Conservation (phyloP, 495 filamentous ascomycete genomes). For the Tuber calosporum region DNA sequence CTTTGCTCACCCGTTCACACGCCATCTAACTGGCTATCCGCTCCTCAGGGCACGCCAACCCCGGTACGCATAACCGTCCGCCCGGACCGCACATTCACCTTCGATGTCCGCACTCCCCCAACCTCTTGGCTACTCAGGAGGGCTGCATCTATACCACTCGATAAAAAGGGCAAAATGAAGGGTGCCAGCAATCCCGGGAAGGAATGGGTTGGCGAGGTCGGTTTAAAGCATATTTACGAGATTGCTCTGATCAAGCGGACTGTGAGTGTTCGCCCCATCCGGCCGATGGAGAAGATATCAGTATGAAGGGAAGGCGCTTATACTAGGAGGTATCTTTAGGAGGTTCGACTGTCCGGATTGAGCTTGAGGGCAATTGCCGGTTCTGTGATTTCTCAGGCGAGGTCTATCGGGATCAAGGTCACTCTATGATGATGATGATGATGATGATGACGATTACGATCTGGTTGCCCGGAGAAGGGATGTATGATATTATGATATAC, state of each 20-base stretch:
- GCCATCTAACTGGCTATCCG: not conserved
- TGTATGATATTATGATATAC: not conserved
- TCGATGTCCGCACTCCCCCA: conserved; percentile 86
- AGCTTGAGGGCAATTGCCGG: conserved; percentile 73
- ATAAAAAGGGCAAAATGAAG: conserved; percentile 67
- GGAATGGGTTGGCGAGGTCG: conserved; percentile 70
- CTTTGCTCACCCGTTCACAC: not conserved
- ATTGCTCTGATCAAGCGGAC: conserved; percentile 91
- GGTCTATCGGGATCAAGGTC: conserved; percentile 77
- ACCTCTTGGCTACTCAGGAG: conserved; percentile 81
- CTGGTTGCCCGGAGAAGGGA: not conserved
- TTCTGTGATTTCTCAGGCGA: conserved; percentile 79
- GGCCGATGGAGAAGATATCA: not conserved
- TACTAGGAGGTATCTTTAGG: conserved; percentile 43
- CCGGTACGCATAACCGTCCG: conserved; percentile 86
- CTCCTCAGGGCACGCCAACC: conserved; percentile 65
- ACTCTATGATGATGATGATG: conserved; percentile 49
- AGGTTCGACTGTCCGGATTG: conserved; percentile 72
- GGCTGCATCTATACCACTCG: conserved; percentile 65
- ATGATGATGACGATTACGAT: not conserved
- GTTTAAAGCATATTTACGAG: conserved; percentile 94
- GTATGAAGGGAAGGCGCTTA: conserved; percentile 5
- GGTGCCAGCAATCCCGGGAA: conserved; percentile 73
- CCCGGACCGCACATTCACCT: conserved; percentile 85
- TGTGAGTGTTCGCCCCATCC: conserved; percentile 18